These are phyloP conservation scores for Setomelanomma holmii DNA, from an alignment of 2,329 filamentous ascomycete species.

Conservation along the genomic window DNA sequence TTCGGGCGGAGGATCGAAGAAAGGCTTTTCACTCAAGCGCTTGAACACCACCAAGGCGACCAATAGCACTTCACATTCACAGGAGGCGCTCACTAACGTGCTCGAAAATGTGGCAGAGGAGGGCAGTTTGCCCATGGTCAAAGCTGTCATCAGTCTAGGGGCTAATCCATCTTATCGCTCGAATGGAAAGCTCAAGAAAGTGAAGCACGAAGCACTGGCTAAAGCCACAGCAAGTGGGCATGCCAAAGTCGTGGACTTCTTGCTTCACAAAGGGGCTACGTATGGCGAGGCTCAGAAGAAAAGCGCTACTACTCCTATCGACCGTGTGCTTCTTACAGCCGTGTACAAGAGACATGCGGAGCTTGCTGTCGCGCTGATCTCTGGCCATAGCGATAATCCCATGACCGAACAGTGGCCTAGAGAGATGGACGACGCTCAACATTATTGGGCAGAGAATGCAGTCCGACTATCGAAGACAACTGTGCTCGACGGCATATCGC, in stretches of 20 bases:
- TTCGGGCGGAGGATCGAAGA: conserved; percentile 10
- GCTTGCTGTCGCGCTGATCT: conserved; percentile 19
- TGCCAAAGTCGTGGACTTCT: conserved; percentile 18
- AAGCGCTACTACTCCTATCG: conserved; percentile 13
- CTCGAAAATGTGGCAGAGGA: conserved; percentile 23
- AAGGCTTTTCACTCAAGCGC: conserved; percentile 17
- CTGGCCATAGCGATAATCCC: conserved; percentile 21
- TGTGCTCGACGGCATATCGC: conserved; percentile 23
- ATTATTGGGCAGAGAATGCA: conserved; percentile 23
- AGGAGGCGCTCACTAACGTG: conserved; percentile 15
- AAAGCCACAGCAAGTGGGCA: conserved; percentile 22
- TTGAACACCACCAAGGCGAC: conserved; percentile 10
- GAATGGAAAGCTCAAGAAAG: conserved; percentile 15
- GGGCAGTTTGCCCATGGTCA: conserved; percentile 21
- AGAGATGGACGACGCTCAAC: conserved; percentile 23
- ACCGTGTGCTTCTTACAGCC: conserved; percentile 20
- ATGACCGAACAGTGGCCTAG: conserved; percentile 27
- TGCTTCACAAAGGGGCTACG: conserved; percentile 20
- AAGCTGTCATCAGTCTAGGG: conserved; percentile 18
- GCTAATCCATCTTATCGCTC: conserved; percentile 16
- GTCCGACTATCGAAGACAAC: conserved; percentile 24
- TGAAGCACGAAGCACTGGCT: conserved; percentile 23
- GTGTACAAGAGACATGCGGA: conserved; percentile 25
- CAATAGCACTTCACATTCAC: conserved; percentile 4
- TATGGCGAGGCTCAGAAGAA: conserved; percentile 22